phyloP scores from a whole-genome alignment of 2,329 filamentous ascomycete species.

The Albifimbria verrucaria region DNA sequence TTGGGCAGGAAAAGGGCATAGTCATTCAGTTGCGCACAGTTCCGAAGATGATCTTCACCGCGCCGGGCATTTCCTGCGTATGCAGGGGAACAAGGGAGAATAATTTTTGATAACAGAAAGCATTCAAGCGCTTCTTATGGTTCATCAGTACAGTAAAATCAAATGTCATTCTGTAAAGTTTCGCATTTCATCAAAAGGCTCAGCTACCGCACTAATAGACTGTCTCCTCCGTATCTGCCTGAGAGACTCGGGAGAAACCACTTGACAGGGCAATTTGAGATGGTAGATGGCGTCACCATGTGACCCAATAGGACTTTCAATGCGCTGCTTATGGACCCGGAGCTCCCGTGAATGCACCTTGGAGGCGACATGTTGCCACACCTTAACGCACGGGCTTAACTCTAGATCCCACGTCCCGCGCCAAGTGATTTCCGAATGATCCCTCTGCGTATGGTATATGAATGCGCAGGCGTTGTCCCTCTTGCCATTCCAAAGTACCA shows the following conservation, averaged over 20 bases:
- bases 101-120: no score
- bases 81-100: no score
- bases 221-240: conserved; percentile 33
- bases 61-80: no score
- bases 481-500: conserved; percentile 31
- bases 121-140: no score
- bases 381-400: conserved; percentile 18
- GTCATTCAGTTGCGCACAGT: no score
- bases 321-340: conserved; percentile 17
- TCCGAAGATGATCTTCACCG: no score
- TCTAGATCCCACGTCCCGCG: conserved; percentile 27
- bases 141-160: no score
- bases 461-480: conserved; percentile 27
- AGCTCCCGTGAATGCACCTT: conserved; percentile 12
- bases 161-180: no score
- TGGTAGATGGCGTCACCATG: conserved; percentile 28
- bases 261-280: conserved; percentile 25
- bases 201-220: no score
- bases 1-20: no score
- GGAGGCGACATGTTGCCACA: conserved; percentile 9
- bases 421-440: conserved; percentile 24
- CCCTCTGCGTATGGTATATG: conserved; percentile 21
- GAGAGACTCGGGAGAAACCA: conserved; percentile 27
- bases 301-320: conserved; percentile 15
- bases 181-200: no score